phyloP scores from a whole-genome alignment of 2,329 filamentous ascomycete genomes.

The Verticillium zaregamsianum region DNA sequence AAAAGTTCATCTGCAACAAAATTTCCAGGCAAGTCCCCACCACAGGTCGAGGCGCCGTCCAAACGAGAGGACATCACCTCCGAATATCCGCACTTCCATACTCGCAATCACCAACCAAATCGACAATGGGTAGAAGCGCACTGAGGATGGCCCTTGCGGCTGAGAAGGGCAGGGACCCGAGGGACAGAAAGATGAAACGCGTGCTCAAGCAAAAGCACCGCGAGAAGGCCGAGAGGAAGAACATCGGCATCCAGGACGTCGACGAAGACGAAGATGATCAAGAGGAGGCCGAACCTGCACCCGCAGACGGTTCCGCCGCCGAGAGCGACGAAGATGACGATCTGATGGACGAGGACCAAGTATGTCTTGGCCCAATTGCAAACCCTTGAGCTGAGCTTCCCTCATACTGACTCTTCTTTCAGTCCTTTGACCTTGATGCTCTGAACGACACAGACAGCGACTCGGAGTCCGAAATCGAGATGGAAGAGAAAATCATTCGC shows the following conservation, averaged over 20 bases:
- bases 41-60: neutral
- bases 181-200: conserved; percentile 47
- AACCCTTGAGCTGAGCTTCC: conserved; percentile 5
- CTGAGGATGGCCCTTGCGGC: conserved; percentile 50
- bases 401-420: conserved; percentile 7
- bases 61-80: neutral
- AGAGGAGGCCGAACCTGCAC: conserved; percentile 15
- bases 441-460: conserved; percentile 56
- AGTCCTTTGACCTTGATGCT: conserved; percentile 47
- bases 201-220: conserved; percentile 39
- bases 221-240: conserved; percentile 27
- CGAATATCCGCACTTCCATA: neutral
- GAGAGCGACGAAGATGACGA: conserved; percentile 26
- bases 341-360: conserved; percentile 17
- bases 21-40: conserved; percentile 1
- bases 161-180: conserved; percentile 50
- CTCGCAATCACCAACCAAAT: conserved; percentile 4
- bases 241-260: conserved; percentile 19
- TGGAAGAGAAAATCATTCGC: conserved; percentile 66
- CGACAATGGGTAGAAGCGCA: conserved; percentile 40
- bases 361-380: neutral
- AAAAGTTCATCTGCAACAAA: conserved; percentile 4
- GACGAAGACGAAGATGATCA: conserved; percentile 24
- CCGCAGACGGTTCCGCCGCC: conserved; percentile 8
- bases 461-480: conserved; percentile 71